Base-by-base conservation (phyloP, 176 grass and related monocot genomes). In the Juncus effusus region DNA sequence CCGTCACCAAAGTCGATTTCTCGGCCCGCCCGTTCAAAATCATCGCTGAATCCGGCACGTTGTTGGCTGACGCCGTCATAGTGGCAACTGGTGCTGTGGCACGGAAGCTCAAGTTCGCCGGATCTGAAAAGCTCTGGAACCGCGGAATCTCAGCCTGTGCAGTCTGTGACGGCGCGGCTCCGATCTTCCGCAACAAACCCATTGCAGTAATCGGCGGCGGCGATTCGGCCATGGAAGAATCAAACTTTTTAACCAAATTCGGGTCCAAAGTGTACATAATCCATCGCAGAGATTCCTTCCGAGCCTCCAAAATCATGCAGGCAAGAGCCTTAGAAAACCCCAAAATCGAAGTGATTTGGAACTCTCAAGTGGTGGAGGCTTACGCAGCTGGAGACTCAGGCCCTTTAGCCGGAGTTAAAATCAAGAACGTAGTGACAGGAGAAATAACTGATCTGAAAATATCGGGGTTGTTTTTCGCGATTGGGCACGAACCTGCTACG, bases 301-400 rank as follows among this genome's bases (percentile, higher is more conserved):
- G 89, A 6, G 95, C 95, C 16, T 99, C 94, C 67, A 99, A 90
- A 78, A 97, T 97, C 74, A 99, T 99, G 94, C 94, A 99, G 82
- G 88, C 78, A 6, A 78, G 88, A 78, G 85, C 85, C 0, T 77
- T 99, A 12, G 59, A 56, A 0, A 99, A 99, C 59, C 94, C 94
- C 3, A 93, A 93, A 79, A 99, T 99, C 68, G 69, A 72, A 40
- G 69, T 99, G 13, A 4, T 93, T 8, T 87, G 88, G 88, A 87
- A 93, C 61, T 93, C 88, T 41, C 82, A 84, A 72, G 85, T 99
- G 12, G 83, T 89, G 14, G 94, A 99, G 78, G 94, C 88, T 35
- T 93, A 90, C 40, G 81, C 85, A 12, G 67, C 75, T 4, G 80
- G 51, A 6, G 65, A 62, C 2, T 79, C 16, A 4, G 80, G 85